Base-by-base conservation (phyloP, 1,284 basidiomycete genomes). In the Neolentinus lepideus region DNA sequence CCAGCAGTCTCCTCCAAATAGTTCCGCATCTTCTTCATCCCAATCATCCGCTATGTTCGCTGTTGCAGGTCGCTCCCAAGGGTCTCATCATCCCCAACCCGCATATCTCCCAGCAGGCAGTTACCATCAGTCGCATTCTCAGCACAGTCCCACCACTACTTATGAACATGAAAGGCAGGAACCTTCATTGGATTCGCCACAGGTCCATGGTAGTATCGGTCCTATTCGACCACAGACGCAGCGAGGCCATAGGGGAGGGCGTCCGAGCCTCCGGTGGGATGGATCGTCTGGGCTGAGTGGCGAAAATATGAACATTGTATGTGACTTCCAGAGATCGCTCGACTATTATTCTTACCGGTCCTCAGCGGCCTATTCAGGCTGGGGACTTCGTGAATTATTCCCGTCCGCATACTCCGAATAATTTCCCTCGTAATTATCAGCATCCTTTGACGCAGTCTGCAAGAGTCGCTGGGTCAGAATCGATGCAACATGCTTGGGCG, bases 121-220 rank as follows among this genome's bases (percentile, higher is more conserved):
- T 22, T 50, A 50, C 25, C 47, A 50, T 26, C 47, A 3, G 10
- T 9, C 47, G 14, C 47, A 50, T 25, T 4, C 47, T 16, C 47
- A 50, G 47, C 47, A 50, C 12, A 12, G 6, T 29, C 8, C 27
- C 6, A n/a, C 47, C n/a, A 21, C 24, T 8, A 29, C 4, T 26
- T 29, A 50, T n/a, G 47, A 26, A 21, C 47, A 50, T 14, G 47
- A 29, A 16, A 50, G 47, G 24, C 22, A 50, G 14, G 22, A 16
- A 16, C 22, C 27, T 26, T 16, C 47, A 22, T 22, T 50, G 47
- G 65, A 66, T 26, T 67, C 61, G 54, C 60, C 68, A 35, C 80
- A 79, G 67, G 69, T 81, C 51, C 71, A 78, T 19, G 69, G 79
- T 35, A 81, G 72, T 67, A 75, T 81, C 59, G 84, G 83, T 0